Evolutionary conservation across 257 asterid species (phyloP).

Genomic region (Solanum acaule): DNA sequence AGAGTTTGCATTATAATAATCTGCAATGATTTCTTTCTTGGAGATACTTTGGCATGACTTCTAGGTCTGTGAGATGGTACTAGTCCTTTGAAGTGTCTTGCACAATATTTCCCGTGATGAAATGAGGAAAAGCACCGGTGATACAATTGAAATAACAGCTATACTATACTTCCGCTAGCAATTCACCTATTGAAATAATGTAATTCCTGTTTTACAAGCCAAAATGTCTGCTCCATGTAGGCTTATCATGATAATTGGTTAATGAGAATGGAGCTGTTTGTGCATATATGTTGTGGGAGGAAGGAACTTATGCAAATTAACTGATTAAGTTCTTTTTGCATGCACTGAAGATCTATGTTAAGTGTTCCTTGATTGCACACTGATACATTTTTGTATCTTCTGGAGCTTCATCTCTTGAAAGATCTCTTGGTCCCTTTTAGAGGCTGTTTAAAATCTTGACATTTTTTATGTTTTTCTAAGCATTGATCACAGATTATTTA

Average conservation of each 20-base stretch:
- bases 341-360: not conserved
- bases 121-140: not conserved
- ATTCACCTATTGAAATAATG: not conserved
- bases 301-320: not conserved
- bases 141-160: not conserved
- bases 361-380: not conserved
- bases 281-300: not conserved
- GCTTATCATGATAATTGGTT: not conserved
- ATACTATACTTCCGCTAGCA: not conserved
- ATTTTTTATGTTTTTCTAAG: not conserved
- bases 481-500: slow-evolving; percentile 3
- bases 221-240: not conserved
- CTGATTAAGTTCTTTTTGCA: not conserved
- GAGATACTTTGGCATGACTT: not conserved
- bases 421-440: slow-evolving; percentile 1
- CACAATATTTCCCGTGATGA: not conserved
- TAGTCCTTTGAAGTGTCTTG: not conserved
- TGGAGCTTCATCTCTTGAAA: not conserved
- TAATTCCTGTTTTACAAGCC: not conserved
- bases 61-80: not conserved
- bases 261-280: not conserved
- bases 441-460: not conserved
- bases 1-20: not conserved
- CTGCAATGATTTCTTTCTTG: not conserved
- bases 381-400: not conserved